phyloP scores from a whole-genome alignment of 2,329 filamentous ascomycete genomes.

The Boeremia exigua region DNA sequence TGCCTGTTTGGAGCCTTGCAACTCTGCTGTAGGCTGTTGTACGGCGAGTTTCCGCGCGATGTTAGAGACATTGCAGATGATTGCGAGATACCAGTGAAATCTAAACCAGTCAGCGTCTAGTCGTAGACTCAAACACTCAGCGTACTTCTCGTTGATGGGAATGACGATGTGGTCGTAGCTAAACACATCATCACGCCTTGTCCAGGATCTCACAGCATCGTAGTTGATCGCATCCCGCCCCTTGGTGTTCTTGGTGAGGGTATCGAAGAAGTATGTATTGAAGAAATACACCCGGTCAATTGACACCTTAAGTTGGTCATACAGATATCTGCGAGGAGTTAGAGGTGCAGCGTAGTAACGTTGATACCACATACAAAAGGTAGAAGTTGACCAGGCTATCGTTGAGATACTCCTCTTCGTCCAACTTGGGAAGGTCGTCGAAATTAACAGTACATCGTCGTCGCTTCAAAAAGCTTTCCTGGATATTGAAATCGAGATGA shows the following conservation, averaged over 20 bases:
- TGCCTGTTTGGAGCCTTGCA: not conserved
- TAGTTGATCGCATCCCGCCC: constrained; percentile 73
- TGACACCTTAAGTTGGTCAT: constrained; percentile 50
- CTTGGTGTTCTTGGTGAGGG: constrained; percentile 65
- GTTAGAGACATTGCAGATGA: constrained; percentile 85
- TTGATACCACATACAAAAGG: constrained; percentile 59
- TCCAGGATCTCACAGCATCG: constrained; percentile 85
- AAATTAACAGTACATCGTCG: constrained; percentile 60
- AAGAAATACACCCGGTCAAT: constrained; percentile 80
- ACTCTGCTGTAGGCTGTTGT: constrained; percentile 14
- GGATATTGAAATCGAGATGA: not conserved
- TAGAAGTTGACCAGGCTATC: constrained; percentile 93
- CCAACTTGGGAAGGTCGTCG: constrained; percentile 76
- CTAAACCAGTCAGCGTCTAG: constrained; percentile 10
- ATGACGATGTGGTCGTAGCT: constrained; percentile 87
- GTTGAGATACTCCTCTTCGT: constrained; percentile 87
- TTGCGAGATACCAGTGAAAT: constrained; percentile 89
- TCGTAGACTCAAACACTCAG: not conserved
- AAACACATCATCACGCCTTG: constrained; percentile 82
- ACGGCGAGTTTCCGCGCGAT: constrained; percentile 53
- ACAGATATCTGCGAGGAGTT: constrained; percentile 30
- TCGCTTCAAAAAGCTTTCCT: constrained; percentile 2
- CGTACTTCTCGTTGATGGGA: constrained; percentile 78
- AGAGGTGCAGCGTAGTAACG: not conserved
- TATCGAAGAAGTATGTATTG: constrained; percentile 90